Conservation (phyloP, 345 rosid genomes). For the Linum tenue region DNA sequence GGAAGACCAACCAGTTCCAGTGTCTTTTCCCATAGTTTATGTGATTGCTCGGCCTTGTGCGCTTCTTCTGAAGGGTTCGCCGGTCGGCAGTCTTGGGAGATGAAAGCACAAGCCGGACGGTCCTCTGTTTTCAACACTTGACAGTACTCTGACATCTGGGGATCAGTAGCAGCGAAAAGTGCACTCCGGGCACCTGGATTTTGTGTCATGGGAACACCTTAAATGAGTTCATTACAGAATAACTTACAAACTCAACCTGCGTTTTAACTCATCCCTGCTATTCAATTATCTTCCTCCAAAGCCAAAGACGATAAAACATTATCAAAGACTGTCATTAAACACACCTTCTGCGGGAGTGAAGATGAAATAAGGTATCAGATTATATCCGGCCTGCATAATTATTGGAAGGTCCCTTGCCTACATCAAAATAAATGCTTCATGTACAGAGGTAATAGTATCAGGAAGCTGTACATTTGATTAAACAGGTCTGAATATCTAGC, state of each 20-base stretch:
- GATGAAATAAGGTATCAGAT: constrained; percentile 77
- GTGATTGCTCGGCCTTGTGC: constrained; percentile 58
- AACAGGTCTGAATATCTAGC: not conserved
- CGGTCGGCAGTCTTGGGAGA: constrained; percentile 89
- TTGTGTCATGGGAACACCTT: not conserved
- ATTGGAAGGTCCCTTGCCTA: constrained; percentile 95
- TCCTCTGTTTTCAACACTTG: constrained; percentile 69
- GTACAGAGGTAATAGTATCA: not conserved
- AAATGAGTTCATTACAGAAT: no score
- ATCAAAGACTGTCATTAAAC: constrained; percentile 12
- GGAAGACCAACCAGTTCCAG: constrained; percentile 78
- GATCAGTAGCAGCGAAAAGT: constrained; percentile 89
- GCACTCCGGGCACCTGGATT: constrained; percentile 75
- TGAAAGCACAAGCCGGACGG: constrained; percentile 90
- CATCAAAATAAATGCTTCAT: constrained; percentile 9
- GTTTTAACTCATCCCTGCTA: no score
- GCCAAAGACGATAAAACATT: no score
- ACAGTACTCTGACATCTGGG: constrained; percentile 84
- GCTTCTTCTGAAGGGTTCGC: constrained; percentile 89
- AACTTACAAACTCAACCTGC: no score
- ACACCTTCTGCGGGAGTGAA: constrained; percentile 80
- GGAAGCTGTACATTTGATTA: not conserved
- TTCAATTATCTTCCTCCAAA: no score
- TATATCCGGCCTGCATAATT: constrained; percentile 71
- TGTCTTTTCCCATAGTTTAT: constrained; percentile 83